These are phyloP conservation scores for Amphirosellinia nigrospora DNA, from an alignment of 495 filamentous ascomycete genomes.

Conservation along the genomic window DNA sequence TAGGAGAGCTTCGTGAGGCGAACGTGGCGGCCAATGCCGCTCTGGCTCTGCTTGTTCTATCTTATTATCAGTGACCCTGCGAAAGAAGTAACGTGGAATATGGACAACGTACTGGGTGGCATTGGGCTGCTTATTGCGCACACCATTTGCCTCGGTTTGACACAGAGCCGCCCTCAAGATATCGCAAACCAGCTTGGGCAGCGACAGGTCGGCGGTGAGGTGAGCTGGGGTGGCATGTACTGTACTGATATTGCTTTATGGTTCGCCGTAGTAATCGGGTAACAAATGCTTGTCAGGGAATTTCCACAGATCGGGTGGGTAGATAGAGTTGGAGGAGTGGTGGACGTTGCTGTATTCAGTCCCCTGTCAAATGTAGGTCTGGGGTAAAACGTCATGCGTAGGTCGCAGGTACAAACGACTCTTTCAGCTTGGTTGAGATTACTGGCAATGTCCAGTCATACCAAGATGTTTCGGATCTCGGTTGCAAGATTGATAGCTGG, in stretches of 20 bases:
- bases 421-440: not conserved
- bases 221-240: not conserved
- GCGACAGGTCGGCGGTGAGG: not conserved
- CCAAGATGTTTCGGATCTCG: not conserved
- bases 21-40: conserved; percentile 83
- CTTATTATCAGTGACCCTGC: conserved; percentile 6
- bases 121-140: conserved; percentile 18
- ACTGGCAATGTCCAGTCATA: not conserved
- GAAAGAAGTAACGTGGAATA: not conserved
- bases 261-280: not conserved
- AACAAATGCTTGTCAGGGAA: not conserved
- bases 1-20: conserved; percentile 81
- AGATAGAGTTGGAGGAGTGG: not conserved
- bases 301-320: not conserved
- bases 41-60: conserved; percentile 43
- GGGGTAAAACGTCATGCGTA: not conserved
- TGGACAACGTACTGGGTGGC: conserved; percentile 27
- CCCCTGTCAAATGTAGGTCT: not conserved
- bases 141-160: not conserved
- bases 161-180: not conserved
- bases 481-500: not conserved
- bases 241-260: not conserved
- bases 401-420: conserved; percentile 1
- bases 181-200: conserved; percentile 2
- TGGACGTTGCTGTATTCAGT: not conserved